phyloP scores from a whole-genome alignment of 2,329 filamentous ascomycete genomes.

The Pseudocercospora cruenta region DNA sequence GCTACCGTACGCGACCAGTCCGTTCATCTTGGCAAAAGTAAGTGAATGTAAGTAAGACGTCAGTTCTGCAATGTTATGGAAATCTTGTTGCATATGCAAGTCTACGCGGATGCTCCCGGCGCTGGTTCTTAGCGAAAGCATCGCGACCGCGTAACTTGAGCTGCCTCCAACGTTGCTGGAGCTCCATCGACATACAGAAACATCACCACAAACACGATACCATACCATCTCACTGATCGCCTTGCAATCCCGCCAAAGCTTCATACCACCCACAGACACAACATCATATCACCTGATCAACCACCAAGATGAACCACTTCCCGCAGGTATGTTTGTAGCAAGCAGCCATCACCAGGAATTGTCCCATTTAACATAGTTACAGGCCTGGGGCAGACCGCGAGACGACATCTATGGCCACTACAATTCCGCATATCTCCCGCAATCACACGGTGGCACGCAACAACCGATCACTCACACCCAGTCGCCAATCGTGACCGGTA shows the following conservation, averaged over 20 bases:
- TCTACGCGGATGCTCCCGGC: not conserved
- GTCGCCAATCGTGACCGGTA: conserved; percentile 91
- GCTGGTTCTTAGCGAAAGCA: too few species aligned
- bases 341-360: conserved; percentile 32
- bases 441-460: conserved; percentile 49
- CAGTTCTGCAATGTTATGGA: not conserved
- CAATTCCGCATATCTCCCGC: conserved; percentile 81
- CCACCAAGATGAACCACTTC: conserved; percentile 63
- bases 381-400: conserved; percentile 68
- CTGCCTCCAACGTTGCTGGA: not conserved
- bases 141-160: not conserved
- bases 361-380: conserved; percentile 42
- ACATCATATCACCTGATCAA: not conserved
- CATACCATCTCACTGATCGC: not conserved
- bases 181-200: conserved; percentile 6
- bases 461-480: conserved; percentile 83
- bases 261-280: conserved; percentile 3
- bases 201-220: conserved; percentile 13
- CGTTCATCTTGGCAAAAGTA: conserved; percentile 29
- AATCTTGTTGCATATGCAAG: not conserved
- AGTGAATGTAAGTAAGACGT: not conserved
- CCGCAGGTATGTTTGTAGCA: conserved; percentile 58
- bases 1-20: conserved; percentile 51
- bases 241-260: not conserved
- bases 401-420: conserved; percentile 97